These are phyloP conservation scores for Fusarium compactum DNA, from an alignment of 2,329 filamentous ascomycete species.

Conservation along the genomic window DNA sequence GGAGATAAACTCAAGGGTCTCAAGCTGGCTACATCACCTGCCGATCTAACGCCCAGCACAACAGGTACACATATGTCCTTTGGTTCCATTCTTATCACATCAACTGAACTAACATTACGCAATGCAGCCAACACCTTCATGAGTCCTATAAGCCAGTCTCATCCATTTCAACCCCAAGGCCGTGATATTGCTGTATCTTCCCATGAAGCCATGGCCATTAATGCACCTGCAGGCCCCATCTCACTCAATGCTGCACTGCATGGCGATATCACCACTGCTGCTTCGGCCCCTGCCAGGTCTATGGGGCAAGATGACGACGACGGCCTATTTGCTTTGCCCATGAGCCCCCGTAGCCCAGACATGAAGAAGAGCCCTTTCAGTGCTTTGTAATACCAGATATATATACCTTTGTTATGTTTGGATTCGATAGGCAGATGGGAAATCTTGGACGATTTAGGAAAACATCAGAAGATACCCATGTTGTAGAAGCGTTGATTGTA, in stretches of 20 bases:
- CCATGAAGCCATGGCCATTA: slow-evolving; percentile 50
- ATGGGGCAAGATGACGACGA: slow-evolving; percentile 66
- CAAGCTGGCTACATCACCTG: slow-evolving; percentile 79
- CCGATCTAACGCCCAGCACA: slow-evolving; percentile 67
- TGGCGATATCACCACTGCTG: slow-evolving; percentile 35
- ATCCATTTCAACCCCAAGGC: slow-evolving; percentile 49
- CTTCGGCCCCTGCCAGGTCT: slow-evolving; percentile 33
- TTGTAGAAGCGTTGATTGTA: slow-evolving; percentile 30
- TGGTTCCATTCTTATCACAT: slow-evolving; percentile 10
- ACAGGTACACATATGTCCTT: slow-evolving; percentile 58
- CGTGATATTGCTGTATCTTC: slow-evolving; percentile 54
- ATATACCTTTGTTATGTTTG: neutral
- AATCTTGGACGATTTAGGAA: slow-evolving; percentile 4
- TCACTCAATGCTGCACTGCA: slow-evolving; percentile 53
- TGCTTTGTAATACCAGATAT: slow-evolving; percentile 51
- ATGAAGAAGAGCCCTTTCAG: slow-evolving; percentile 87
- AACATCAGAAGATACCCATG: slow-evolving; percentile 35
- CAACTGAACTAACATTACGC: slow-evolving; percentile 27
- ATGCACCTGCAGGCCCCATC: slow-evolving; percentile 41
- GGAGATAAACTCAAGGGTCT: slow-evolving; percentile 84
- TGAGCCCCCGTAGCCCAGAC: slow-evolving; percentile 88
- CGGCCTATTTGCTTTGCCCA: slow-evolving; percentile 86
- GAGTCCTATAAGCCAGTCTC: slow-evolving; percentile 50
- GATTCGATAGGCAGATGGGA: neutral
- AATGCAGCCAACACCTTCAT: slow-evolving; percentile 53